Evolutionary conservation across 2,329 filamentous ascomycete species (phyloP).

Genomic region (Camillea tinctor): DNA sequence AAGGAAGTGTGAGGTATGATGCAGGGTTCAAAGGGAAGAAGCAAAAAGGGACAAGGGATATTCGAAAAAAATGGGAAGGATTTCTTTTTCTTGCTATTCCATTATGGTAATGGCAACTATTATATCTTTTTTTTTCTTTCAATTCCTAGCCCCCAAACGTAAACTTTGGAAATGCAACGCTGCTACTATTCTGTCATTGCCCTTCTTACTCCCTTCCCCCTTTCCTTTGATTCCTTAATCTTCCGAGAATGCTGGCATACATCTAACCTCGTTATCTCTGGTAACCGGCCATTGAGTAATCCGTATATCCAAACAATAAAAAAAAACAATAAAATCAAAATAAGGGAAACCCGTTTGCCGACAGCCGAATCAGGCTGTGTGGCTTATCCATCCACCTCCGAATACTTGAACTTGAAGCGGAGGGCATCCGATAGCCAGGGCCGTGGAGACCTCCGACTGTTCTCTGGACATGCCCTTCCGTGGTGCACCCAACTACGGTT

Average conservation of each 20-base stretch:
- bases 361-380: neutral
- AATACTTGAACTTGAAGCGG: slow-evolving; percentile 3
- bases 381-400: neutral
- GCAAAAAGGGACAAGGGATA: neutral
- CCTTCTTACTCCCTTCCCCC: neutral
- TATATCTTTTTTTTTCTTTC: too few relatives aligned
- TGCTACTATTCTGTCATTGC: neutral
- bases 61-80: neutral
- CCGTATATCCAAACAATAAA: neutral
- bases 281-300: neutral
- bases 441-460: neutral
- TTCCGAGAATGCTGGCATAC: neutral
- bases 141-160: neutral
- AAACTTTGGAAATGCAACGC: neutral
- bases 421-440: neutral
- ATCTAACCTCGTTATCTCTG: neutral
- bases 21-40: neutral
- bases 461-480: neutral
- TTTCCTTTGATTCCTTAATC: neutral
- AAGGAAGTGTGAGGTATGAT: too few relatives aligned
- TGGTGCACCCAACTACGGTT: neutral
- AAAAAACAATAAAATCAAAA: neutral
- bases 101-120: neutral
- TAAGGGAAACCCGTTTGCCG: neutral
- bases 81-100: neutral